phyloP scores from a whole-genome alignment of 176 grass and related monocot genomes.

The Otatea glauca region DNA sequence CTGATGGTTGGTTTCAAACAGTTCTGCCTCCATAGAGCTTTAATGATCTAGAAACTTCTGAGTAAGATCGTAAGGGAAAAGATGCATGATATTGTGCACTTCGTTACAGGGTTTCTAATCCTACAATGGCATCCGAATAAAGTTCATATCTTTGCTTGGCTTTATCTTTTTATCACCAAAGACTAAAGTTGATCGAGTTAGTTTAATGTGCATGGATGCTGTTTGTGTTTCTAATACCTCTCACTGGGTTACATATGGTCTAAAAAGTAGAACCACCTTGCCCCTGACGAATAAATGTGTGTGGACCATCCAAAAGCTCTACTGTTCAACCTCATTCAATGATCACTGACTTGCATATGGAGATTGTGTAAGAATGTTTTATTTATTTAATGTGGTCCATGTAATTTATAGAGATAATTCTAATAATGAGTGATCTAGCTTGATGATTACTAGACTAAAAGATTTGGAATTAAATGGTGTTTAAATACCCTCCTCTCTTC shows the following conservation, averaged over 20 bases:
- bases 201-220: neutral
- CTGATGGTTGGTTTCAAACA: neutral
- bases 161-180: neutral
- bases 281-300: neutral
- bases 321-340: neutral
- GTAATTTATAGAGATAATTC: too few relatives aligned
- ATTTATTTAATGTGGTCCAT: too few relatives aligned
- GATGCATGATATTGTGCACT: neutral
- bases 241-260: neutral
- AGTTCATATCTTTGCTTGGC: constrained; percentile 20
- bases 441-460: too few relatives aligned
- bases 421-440: too few relatives aligned
- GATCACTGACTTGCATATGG: neutral
- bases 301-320: constrained; percentile 12
- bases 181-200: constrained; percentile 1
- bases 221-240: neutral
- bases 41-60: neutral
- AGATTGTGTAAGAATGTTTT: neutral
- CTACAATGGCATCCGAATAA: constrained; percentile 6
- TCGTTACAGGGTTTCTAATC: neutral
- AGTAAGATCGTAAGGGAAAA: neutral
- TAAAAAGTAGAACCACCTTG: neutral
- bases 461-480: too few relatives aligned
- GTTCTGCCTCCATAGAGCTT: neutral
- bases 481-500: too few relatives aligned